Conservation (phyloP, 2,329 filamentous ascomycete genomes). For the Diaporthe nobilis region DNA sequence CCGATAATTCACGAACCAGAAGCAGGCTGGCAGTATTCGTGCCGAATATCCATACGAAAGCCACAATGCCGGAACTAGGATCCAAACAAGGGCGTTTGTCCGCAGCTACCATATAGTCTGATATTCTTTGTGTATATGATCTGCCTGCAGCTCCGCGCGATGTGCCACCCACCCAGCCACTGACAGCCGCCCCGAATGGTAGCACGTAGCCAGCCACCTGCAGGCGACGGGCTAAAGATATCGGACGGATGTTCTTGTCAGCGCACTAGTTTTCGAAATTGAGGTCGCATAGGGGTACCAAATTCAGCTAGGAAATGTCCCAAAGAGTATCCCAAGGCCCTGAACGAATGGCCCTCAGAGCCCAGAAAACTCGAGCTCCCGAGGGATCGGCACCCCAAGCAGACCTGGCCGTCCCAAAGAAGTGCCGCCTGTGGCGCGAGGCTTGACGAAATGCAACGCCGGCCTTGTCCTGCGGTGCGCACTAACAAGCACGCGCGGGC, state of each 20-base stretch:
- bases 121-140: conserved; percentile 7
- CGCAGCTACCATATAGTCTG: neutral
- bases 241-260: conserved; percentile 9
- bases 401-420: neutral
- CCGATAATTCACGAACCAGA: neutral
- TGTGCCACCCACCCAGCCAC: conserved; percentile 21
- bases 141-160: conserved; percentile 3
- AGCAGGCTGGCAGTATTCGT: neutral
- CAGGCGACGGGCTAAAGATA: neutral
- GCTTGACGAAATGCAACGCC: conserved; percentile 26
- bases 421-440: conserved; percentile 18
- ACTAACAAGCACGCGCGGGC: neutral
- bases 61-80: neutral
- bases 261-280: neutral
- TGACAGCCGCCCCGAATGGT: neutral
- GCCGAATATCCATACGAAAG: too few species aligned
- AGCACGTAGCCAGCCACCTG: neutral
- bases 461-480: neutral
- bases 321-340: neutral
- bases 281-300: neutral
- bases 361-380: neutral
- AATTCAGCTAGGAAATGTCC: neutral
- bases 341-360: neutral
- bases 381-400: neutral
- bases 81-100: neutral